These are phyloP conservation scores for Ophiosphaerella herpotricha DNA, from an alignment of 2,329 filamentous ascomycete genomes.

Conservation along the genomic window DNA sequence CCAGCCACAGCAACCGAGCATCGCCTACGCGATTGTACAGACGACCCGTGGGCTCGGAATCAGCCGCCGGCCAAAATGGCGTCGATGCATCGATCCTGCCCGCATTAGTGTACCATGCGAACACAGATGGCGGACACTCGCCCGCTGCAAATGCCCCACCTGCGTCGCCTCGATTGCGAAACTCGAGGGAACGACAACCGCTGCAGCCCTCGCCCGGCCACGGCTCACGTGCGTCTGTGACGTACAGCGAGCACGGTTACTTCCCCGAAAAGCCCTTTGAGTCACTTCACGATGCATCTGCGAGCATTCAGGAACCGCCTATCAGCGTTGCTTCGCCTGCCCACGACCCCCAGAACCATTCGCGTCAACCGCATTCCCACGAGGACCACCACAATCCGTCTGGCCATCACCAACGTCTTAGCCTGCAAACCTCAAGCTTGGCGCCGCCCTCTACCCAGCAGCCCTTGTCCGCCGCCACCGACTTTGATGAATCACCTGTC, in stretches of 20 bases:
- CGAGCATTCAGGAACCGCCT: background rate
- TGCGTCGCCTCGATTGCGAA: conserved; percentile 40
- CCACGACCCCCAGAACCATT: conserved; percentile 4
- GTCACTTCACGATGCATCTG: conserved; percentile 8
- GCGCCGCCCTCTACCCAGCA: conserved; percentile 35
- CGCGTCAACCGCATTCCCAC: conserved; percentile 7
- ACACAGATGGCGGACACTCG: conserved; percentile 40
- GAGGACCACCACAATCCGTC: conserved; percentile 10
- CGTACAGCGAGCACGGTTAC: conserved; percentile 30
- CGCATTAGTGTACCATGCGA: conserved; percentile 37
- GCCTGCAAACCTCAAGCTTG: conserved; percentile 32
- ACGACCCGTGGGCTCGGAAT: conserved; percentile 13
- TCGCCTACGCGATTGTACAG: conserved; percentile 34
- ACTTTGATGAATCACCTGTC: conserved; percentile 66
- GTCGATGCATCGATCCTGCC: conserved; percentile 27
- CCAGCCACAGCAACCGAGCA: conserved; percentile 27
- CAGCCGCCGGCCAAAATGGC: conserved; percentile 10
- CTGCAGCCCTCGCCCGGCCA: conserved; percentile 31
- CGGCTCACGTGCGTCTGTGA: conserved; percentile 21
- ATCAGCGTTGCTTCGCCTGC: background rate
- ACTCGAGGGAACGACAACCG: conserved; percentile 40
- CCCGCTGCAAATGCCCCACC: conserved; percentile 37
- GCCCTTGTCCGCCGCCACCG: conserved; percentile 44
- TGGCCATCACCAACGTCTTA: conserved; percentile 25
- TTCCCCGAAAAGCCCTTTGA: conserved; percentile 24